Conservation (phyloP, 495 filamentous ascomycete genomes). For the Hypoxylon perforatum region DNA sequence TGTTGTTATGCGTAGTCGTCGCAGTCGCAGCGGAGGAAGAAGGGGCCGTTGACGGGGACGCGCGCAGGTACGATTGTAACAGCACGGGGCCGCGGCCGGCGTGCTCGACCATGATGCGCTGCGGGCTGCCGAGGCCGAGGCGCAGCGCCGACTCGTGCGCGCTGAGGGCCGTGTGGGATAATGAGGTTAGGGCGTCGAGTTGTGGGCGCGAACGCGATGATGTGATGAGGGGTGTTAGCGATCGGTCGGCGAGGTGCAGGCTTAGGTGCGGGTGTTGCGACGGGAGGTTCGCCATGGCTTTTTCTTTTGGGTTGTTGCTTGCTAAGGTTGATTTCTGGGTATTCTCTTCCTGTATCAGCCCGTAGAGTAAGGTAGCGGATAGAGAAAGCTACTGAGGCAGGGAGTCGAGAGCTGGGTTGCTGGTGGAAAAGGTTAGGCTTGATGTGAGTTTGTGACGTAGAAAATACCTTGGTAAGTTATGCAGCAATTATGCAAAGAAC, state of each 20-base stretch:
- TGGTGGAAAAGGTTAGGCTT: too few species aligned
- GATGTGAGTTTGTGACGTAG: neutral
- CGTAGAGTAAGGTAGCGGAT: too few species aligned
- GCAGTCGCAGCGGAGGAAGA: neutral
- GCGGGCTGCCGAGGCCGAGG: conserved; percentile 50
- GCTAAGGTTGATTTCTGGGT: too few species aligned
- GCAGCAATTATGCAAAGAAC: too few species aligned
- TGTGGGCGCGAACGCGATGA: conserved; percentile 42
- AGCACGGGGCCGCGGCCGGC: conserved; percentile 48
- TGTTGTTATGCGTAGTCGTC: neutral
- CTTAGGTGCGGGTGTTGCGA: conserved; percentile 48
- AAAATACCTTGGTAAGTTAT: too few species aligned
- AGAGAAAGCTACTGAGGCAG: too few species aligned
- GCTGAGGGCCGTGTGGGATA: conserved; percentile 51
- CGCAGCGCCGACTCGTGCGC: conserved; percentile 51
- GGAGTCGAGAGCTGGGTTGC: too few species aligned
- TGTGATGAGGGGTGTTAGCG: conserved; percentile 57
- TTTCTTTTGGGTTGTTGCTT: conserved; percentile 2
- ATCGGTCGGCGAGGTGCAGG: conserved; percentile 55
- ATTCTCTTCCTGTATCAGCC: neutral
- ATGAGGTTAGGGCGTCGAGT: conserved; percentile 48
- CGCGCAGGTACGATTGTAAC: conserved; percentile 49
- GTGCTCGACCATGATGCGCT: conserved; percentile 57
- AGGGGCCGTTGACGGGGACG: conserved; percentile 5
- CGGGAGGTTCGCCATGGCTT: conserved; percentile 51